Conservation (phyloP, 768 basidiomycete species). For the Rhizopogon sp. region DNA sequence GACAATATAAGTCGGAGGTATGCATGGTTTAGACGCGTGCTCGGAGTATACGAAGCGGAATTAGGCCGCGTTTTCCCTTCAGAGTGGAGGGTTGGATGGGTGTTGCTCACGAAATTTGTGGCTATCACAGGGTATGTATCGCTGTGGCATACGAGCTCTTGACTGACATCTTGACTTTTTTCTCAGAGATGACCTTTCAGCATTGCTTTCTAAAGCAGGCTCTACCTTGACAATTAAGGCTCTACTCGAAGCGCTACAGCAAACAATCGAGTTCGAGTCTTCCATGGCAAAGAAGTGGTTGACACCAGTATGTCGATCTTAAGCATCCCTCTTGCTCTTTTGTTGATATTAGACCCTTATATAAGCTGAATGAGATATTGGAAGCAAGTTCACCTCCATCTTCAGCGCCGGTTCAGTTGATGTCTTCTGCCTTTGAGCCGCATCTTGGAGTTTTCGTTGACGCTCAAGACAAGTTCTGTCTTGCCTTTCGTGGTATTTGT, state of each 20-base stretch:
- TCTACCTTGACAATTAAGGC: conserved; percentile 69
- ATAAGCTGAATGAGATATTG: conserved; percentile 63
- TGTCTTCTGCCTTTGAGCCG: conserved; percentile 88
- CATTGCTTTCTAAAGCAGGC: conserved; percentile 73
- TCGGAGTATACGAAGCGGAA: conserved; percentile 85
- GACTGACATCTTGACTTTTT: not conserved
- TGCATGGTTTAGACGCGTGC: conserved; percentile 87
- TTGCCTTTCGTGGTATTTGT: not conserved
- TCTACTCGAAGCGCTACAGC: conserved; percentile 81
- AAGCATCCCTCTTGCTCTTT: not conserved
- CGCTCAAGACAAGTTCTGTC: conserved; percentile 88
- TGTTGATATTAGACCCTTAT: not conserved
- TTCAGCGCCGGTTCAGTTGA: conserved; percentile 51
- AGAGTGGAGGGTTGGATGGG: conserved; percentile 83
- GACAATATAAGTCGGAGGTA: conserved; percentile 93
- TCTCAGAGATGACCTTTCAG: conserved; percentile 76
- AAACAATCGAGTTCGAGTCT: conserved; percentile 84
- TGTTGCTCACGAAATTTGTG: conserved; percentile 79
- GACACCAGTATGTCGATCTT: conserved; percentile 47
- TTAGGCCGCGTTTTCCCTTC: conserved; percentile 78
- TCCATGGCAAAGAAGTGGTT: conserved; percentile 81
- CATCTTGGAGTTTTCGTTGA: conserved; percentile 93
- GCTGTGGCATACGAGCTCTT: not conserved
- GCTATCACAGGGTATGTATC: conserved; percentile 75
- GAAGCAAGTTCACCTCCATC: conserved; percentile 46